Conservation (phyloP, 257 asterid genomes). For the Capsicum baccatum region DNA sequence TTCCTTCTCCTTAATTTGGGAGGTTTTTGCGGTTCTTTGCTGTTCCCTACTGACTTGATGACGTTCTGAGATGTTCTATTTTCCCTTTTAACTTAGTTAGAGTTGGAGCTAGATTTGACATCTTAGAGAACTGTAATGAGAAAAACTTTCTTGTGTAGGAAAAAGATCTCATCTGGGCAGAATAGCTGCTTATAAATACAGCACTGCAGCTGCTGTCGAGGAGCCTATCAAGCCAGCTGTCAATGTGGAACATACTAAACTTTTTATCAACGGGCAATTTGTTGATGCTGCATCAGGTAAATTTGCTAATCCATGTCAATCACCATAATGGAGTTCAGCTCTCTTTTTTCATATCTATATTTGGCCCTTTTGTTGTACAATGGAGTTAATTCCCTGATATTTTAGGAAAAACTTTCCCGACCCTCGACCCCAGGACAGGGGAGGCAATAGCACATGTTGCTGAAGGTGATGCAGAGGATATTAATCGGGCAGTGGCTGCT, state of each 20-base stretch:
- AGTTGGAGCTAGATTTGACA: neutral
- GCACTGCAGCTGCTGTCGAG: slow-evolving; percentile 76
- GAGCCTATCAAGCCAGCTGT: slow-evolving; percentile 85
- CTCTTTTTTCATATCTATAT: neutral
- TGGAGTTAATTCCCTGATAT: slow-evolving; percentile 30
- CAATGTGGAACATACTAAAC: slow-evolving; percentile 66
- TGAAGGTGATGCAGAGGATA: slow-evolving; percentile 90
- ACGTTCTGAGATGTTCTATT: neutral
- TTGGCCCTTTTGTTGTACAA: neutral
- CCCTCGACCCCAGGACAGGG: slow-evolving; percentile 91
- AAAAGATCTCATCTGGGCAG: slow-evolving; percentile 44
- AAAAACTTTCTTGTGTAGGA: slow-evolving; percentile 51
- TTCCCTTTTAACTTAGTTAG: neutral
- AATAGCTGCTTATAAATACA: slow-evolving; percentile 53
- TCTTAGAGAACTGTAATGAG: neutral
- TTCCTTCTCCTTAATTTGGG: neutral
- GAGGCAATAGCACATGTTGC: slow-evolving; percentile 86
- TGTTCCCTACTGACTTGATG: neutral
- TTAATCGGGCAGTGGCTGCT: slow-evolving; percentile 83
- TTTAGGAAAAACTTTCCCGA: slow-evolving; percentile 83
- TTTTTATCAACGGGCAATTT: slow-evolving; percentile 85
- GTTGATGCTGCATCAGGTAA: slow-evolving; percentile 92
- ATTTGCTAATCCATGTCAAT: slow-evolving; percentile 16
- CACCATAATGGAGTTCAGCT: neutral
- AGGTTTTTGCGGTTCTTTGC: neutral